Evolutionary conservation across 805 yeast species (phyloP).

Genomic region (Schwanniomyces pseudopolymorphus): DNA sequence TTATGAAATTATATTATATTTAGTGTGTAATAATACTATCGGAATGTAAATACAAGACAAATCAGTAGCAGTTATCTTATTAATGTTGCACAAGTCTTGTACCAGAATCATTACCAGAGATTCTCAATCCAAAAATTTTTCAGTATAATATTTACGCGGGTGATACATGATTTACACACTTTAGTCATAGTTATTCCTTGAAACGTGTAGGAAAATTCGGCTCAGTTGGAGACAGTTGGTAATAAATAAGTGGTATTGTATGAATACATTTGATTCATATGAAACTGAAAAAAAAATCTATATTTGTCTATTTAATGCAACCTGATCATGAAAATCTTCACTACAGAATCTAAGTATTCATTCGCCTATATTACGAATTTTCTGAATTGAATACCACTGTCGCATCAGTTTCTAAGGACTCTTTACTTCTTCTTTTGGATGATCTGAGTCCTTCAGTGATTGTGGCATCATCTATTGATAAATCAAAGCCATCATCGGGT

Average conservation of each 20-base stretch:
- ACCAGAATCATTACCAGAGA: not conserved
- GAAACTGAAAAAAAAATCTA: too few relatives aligned
- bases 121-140: conserved; percentile 5
- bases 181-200: not conserved
- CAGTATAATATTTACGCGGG: conserved; percentile 5
- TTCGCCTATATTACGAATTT: not conserved
- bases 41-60: not conserved
- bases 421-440: not conserved
- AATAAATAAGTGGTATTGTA: too few relatives aligned
- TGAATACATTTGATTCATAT: too few relatives aligned
- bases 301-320: not conserved
- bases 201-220: not conserved
- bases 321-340: not conserved
- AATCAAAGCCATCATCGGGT: not conserved
- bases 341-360: not conserved
- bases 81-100: not conserved
- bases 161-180: not conserved
- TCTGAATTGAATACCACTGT: not conserved
- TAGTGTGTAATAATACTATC: not conserved
- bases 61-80: not conserved
- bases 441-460: not conserved
- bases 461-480: not conserved
- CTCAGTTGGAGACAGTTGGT: too few relatives aligned
- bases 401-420: not conserved
- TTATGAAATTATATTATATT: conserved; percentile 18